Evolutionary conservation across 345 rosid species (phyloP), one percentile per base, ranked within the genome.

Genomic region (Mangifera indica): DNA sequence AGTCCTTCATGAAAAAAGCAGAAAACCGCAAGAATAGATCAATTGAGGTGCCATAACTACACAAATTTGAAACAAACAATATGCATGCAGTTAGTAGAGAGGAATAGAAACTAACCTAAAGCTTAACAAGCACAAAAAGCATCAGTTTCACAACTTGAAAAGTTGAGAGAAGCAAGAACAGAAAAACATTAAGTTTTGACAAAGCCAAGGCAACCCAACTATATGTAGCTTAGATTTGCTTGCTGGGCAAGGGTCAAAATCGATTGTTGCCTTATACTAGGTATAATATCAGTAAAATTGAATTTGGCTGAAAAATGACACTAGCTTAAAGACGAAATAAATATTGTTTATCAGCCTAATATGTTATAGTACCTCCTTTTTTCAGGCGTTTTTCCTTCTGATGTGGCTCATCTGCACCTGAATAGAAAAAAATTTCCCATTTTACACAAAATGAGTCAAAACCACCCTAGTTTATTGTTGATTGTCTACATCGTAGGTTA

Each of bases 351-450:
- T 54, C 44, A 52, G 32, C 46, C 60, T 53, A 53, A 20, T 11
- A 12, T 52, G 13, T 66, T 42, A 66, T 63, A 54, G 6, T 80
- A 24, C 69, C 71, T 77, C 86, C 85, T 62, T 63, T 84, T 87
- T 86, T 87, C 79, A 68, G 85, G 72, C 71, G 82, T 68, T 87
- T 86, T 61, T 81, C 92, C 68, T 87, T 75, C 77, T 67, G 80
- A 46, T 75, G 63, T 45, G 79, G 68, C 26, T 81, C 87, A 66
- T 82, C 76, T n/a, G 73, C 67, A 71, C 74, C 91, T 83, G 81
- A 60, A 74, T 64, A 74, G 60, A 32, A 75, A 75, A 0, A 49
- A 49, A 2, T 3, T 37, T 61, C 10, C 34, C 24, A 34, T 34
- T 48, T 61, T 44, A 42, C 1, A 74, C 66, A 69, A 26, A 24